Evolutionary conservation across 257 asterid species (phyloP).

Genomic region (Solanum lignicaule): DNA sequence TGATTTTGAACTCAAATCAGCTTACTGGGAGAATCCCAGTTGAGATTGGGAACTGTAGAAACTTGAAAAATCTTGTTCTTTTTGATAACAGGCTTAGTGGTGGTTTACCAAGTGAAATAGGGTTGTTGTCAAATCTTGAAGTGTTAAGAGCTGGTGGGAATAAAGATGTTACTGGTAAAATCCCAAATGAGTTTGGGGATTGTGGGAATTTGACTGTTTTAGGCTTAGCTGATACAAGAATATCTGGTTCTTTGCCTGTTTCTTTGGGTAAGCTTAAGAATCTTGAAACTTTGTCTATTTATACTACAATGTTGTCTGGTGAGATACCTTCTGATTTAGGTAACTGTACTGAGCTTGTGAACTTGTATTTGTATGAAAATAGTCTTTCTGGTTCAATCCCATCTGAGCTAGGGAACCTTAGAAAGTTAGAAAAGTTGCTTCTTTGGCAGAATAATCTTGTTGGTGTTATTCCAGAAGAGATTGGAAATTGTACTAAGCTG

Average conservation of each 20-base stretch:
- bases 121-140: conserved; percentile 20
- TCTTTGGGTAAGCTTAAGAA: conserved; percentile 30
- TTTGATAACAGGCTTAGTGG: conserved; percentile 30
- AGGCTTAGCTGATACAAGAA: conserved; percentile 33
- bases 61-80: conserved; percentile 19
- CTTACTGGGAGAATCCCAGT: conserved; percentile 34
- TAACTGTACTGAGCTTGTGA: conserved; percentile 37
- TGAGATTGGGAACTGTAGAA: conserved; percentile 17
- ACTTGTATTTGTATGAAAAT: conserved; percentile 33
- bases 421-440: conserved; percentile 22
- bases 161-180: conserved; percentile 22
- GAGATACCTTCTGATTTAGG: conserved; percentile 34
- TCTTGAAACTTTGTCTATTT: conserved; percentile 30
- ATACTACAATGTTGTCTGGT: conserved; percentile 37
- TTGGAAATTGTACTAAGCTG: conserved; percentile 32
- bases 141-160: conserved; percentile 34
- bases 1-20: conserved; percentile 29
- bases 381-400: conserved; percentile 39
- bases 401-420: conserved; percentile 25
- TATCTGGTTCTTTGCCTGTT: conserved; percentile 29
- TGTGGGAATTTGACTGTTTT: conserved; percentile 28
- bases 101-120: conserved; percentile 17
- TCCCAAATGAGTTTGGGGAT: conserved; percentile 28
- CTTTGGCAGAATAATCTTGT: conserved; percentile 35
- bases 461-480: conserved; percentile 30